These are phyloP conservation scores for Cyclotella cryptica DNA, from an alignment of 108 stramenopile genomes.

Conservation along the genomic window DNA sequence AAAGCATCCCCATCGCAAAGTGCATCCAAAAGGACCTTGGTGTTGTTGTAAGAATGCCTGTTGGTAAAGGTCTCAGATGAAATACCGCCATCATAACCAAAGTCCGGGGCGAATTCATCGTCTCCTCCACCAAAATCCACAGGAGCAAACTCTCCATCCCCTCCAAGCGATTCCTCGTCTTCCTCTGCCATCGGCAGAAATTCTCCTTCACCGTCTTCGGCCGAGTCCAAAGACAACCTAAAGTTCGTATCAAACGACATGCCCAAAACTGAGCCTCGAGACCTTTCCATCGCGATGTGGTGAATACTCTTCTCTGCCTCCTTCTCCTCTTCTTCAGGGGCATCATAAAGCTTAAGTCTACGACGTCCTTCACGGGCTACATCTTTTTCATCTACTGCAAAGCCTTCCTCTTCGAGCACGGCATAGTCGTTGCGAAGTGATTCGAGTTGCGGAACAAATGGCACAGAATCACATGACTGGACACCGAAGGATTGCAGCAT, in stretches of 20 bases:
- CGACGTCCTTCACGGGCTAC: constrained; percentile 33
- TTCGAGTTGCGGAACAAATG: constrained; percentile 84
- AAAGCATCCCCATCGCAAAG: constrained; percentile 71
- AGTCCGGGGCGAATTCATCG: constrained; percentile 49
- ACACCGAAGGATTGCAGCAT: constrained; percentile 45
- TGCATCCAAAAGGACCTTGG: constrained; percentile 71
- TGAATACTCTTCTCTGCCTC: constrained; percentile 87
- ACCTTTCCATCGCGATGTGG: constrained; percentile 80
- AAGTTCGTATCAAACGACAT: constrained; percentile 54
- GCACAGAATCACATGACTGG: constrained; percentile 50
- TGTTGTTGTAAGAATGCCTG: constrained; percentile 53
- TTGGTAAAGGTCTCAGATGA: constrained; percentile 40
- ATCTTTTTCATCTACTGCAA: constrained; percentile 54
- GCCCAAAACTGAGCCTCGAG: constrained; percentile 55
- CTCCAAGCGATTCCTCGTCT: constrained; percentile 31
- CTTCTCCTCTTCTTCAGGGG: constrained; percentile 74
- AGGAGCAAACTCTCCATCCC: constrained; percentile 53
- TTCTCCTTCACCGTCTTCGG: constrained; percentile 37
- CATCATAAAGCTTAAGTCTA: constrained; percentile 51
- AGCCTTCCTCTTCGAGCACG: constrained; percentile 70
- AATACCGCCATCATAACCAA: constrained; percentile 10
- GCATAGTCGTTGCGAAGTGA: constrained; percentile 68
- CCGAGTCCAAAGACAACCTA: constrained; percentile 53
- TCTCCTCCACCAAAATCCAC: constrained; percentile 56
- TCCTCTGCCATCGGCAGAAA: constrained; percentile 13